A percentile compares a stretch with the other conserved stretches of the same genome.
Conservation (phyloP, 805 yeast species). For the Candida maltosa region DNA sequence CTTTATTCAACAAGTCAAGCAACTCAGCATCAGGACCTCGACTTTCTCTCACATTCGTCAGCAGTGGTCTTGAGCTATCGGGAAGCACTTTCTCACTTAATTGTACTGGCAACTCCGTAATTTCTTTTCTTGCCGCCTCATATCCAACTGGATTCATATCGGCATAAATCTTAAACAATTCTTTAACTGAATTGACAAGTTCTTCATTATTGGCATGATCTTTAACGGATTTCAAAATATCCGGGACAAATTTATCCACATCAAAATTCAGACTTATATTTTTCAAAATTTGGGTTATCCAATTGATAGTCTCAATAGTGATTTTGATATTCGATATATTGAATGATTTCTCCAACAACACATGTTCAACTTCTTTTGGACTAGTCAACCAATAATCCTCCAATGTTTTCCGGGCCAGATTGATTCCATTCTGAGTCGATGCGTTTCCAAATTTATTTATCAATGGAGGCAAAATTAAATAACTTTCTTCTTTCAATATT, state of each 20-base stretch:
- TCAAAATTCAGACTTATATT: conserved; percentile 31
- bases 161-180: not conserved
- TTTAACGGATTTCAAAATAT: not conserved
- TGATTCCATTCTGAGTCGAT: conserved; percentile 28
- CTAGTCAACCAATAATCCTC: conserved; percentile 55
- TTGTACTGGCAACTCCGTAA: not conserved
- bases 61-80: not conserved
- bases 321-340: conserved; percentile 33
- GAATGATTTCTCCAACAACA: conserved; percentile 43
- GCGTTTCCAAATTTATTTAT: conserved; percentile 45
- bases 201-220: conserved; percentile 1
- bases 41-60: not conserved
- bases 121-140: not conserved
- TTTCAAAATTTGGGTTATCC: conserved; percentile 41
- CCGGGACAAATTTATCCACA: conserved; percentile 22
- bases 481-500: conserved; percentile 40
- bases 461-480: conserved; percentile 49
- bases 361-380: conserved; percentile 44
- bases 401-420: conserved; percentile 46
- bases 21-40: conserved; percentile 1
- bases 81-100: no score
- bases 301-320: conserved; percentile 41
- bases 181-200: not conserved
- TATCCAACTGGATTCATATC: not conserved
- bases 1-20: conserved; percentile 7